Base-by-base conservation (phyloP, 495 filamentous ascomycete genomes). In the Penicilliopsis zonata region DNA sequence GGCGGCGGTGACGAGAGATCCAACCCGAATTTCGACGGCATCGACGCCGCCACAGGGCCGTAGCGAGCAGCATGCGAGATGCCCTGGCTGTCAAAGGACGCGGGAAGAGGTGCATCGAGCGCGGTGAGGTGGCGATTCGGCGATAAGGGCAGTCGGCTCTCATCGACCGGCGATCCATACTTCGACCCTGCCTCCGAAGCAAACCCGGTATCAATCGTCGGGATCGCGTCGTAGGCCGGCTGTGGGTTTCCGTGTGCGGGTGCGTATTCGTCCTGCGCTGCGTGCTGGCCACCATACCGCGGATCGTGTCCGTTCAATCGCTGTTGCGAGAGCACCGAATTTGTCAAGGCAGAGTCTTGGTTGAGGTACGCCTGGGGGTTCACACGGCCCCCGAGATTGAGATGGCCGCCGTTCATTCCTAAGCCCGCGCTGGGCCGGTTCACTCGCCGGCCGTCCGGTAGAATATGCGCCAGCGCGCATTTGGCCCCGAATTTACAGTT, bases 401-500 rank as follows among this genome's bases (percentile, higher is more conserved):
- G 65, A 43, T 71, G 74, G 28, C 69, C 67, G 21, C 64, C 53
- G 28, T 58, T 52, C 36, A 59, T 50, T 27, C 54, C 56, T 46
- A 60, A 47, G 15, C 49, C 50, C 23, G 52, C 54, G 36, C 47
- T 67, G 18, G 69, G 68, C 29, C 73, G 57, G 57, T 94, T 94
- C 41, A 96, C 82, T 47, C 86, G 71, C 43, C 83, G 81, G 28
- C 90, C 90, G 56, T 98, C 85, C 18, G 90, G 85, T 24, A 94
- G 74, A 45, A 96, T 81, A 55, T 98, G 90, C 38, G 86, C 82
- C 52, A 94, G 78, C 43, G 92, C 90, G 63, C 90, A 98, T 57
- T 96, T 96, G 17, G 81, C 76, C 34, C 90, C 90, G 55, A 96
- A 98, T 56, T 98, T 98, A 77, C 90, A 98, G 59, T 95, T 95